Evolutionary conservation across 164 flowering plant genomes (phyloP).

Genomic region (Santalum album): DNA sequence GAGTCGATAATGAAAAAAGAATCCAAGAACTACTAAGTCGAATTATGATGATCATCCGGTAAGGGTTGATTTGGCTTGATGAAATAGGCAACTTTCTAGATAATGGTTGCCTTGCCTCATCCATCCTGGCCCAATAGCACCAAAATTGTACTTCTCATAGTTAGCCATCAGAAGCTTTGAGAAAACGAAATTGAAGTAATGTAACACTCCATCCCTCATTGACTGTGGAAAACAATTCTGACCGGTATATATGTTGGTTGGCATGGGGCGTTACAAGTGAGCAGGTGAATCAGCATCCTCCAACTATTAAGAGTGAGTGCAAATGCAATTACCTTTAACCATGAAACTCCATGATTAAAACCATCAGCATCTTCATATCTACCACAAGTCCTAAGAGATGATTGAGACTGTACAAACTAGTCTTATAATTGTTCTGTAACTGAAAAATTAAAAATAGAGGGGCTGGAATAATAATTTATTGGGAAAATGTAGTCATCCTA

Average conservation of each 20-base stretch:
- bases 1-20: too few relatives aligned
- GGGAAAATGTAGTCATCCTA: too few relatives aligned
- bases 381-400: not conserved
- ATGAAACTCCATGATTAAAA: not conserved
- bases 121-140: conserved; percentile 39
- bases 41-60: conserved; percentile 51
- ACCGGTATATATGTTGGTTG: too few relatives aligned
- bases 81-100: conserved; percentile 55
- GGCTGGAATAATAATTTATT: too few relatives aligned
- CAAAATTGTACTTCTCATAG: not conserved
- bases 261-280: too few relatives aligned
- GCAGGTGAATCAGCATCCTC: too few relatives aligned
- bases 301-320: too few relatives aligned
- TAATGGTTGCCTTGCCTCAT: conserved; percentile 57
- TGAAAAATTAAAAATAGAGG: too few relatives aligned
- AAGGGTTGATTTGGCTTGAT: conserved; percentile 59
- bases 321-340: not conserved
- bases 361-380: not conserved
- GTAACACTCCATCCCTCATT: too few relatives aligned
- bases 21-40: too few relatives aligned
- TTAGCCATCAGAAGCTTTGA: not conserved
- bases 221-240: too few relatives aligned
- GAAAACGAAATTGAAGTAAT: not conserved
- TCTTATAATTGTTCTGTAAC: not conserved
- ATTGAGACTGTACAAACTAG: not conserved